phyloP scores from a whole-genome alignment of 805 yeast genomes.

The Ogataea dorogensis region DNA sequence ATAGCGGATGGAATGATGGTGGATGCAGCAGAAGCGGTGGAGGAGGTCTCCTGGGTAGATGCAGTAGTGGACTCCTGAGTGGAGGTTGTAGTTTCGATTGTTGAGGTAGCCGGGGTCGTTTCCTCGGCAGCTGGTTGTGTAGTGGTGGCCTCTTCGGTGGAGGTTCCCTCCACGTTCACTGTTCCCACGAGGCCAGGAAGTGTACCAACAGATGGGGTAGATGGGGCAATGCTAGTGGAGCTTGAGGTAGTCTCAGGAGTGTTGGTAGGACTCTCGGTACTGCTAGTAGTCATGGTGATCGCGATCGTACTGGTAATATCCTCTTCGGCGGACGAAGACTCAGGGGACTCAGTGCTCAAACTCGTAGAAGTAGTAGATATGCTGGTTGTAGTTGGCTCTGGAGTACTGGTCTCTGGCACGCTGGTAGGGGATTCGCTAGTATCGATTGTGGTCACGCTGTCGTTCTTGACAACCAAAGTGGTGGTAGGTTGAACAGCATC shows the following conservation, averaged over 20 bases:
- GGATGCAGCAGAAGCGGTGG: slow-evolving; percentile 32
- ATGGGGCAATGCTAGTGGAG: slow-evolving; percentile 13
- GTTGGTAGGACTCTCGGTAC: slow-evolving; percentile 4
- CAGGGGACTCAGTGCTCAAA: slow-evolving; percentile 21
- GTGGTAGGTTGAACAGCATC: slow-evolving; percentile 17
- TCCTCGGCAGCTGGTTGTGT: slow-evolving; percentile 12
- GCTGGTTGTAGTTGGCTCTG: slow-evolving; percentile 20
- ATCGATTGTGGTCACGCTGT: slow-evolving; percentile 7
- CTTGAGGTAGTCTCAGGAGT: slow-evolving; percentile 1
- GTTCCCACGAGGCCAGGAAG: slow-evolving; percentile 19
- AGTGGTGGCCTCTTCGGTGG: slow-evolving; percentile 16
- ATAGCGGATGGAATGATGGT: slow-evolving; percentile 50
- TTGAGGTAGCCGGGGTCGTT: slow-evolving; percentile 2
- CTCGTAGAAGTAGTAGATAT: slow-evolving; percentile 19
- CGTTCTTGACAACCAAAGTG: slow-evolving; percentile 18
- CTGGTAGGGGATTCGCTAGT: slow-evolving; percentile 7
- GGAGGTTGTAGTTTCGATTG: slow-evolving; percentile 17
- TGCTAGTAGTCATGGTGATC: slow-evolving; percentile 13
- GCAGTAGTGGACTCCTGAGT: slow-evolving; percentile 37
- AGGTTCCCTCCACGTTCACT: slow-evolving; percentile 20
- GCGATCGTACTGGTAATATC: slow-evolving; percentile 13
- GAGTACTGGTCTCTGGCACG: slow-evolving; percentile 8
- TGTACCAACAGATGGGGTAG: slow-evolving; percentile 4
- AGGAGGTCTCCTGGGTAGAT: slow-evolving; percentile 28
- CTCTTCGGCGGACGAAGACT: slow-evolving; percentile 16